A percentile compares a stretch with the other conserved stretches of the same genome.
These are phyloP conservation scores for Apiospora arundinis DNA, from an alignment of 2,329 filamentous ascomycete species.

Conservation along the genomic window DNA sequence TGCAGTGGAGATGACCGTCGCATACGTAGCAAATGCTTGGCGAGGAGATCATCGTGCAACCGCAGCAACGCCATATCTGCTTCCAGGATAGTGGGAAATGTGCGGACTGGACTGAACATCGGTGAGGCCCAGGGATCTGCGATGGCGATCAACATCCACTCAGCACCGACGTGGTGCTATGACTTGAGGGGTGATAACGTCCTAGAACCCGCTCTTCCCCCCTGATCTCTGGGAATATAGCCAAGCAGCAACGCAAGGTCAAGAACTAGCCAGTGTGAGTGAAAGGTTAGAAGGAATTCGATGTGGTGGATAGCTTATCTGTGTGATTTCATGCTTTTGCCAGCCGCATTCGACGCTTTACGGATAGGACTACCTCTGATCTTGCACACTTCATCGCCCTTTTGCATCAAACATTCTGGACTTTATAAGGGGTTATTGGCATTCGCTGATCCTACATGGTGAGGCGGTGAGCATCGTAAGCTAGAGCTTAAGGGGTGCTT, in stretches of 20 bases:
- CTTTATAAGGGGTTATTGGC: not conserved
- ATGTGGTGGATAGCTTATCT: not conserved
- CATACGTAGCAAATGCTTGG: too few species aligned
- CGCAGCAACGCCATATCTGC: not conserved
- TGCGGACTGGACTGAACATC: not conserved
- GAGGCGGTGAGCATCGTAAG: not conserved
- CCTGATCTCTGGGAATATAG: not conserved
- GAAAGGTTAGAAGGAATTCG: not conserved
- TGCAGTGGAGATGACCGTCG: not conserved
- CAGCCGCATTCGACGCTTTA: not conserved
- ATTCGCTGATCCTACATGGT: not conserved
- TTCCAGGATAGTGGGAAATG: not conserved
- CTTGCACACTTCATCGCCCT: not conserved
- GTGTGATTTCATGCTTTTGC: not conserved
- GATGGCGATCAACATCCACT: not conserved
- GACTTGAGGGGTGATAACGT: not conserved
- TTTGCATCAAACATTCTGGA: not conserved
- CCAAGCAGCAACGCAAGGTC: too few species aligned
- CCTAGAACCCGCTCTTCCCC: not conserved
- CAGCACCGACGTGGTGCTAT: not conserved
- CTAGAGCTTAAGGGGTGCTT: not conserved
- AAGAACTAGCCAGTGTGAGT: not conserved
- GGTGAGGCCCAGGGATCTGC: not conserved
- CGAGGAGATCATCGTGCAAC: not conserved
- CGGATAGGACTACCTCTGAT: not conserved